A percentile compares a stretch with the other conserved stretches of the same genome.
These are phyloP conservation scores for Strobilomyces dryophilus DNA, from an alignment of 768 basidiomycete genomes.

Conservation along the genomic window DNA sequence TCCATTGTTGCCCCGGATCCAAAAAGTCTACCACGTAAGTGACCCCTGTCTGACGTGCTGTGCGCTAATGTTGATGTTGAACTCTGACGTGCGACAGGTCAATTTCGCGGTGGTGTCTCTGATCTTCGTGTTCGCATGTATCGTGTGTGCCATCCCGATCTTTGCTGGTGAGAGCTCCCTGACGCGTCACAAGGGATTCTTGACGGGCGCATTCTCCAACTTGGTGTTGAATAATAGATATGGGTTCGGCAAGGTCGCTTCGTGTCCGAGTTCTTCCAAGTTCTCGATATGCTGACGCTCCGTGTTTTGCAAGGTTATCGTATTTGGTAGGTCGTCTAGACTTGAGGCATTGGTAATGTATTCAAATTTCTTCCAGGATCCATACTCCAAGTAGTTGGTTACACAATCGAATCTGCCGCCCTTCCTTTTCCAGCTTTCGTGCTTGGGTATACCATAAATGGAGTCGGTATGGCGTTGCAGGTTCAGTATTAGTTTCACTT, in stretches of 20 bases:
- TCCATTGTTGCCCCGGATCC: constrained; percentile 8
- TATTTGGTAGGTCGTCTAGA: constrained; percentile 20
- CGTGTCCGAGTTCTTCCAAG: neutral
- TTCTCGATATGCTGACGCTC: neutral
- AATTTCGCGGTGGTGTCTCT: constrained; percentile 39
- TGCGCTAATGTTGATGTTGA: neutral
- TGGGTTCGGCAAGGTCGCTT: constrained; percentile 33
- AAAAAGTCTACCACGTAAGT: constrained; percentile 32
- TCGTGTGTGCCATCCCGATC: constrained; percentile 23
- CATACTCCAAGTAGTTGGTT: constrained; percentile 28
- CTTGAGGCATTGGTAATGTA: too few species aligned
- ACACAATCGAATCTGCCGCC: constrained; percentile 36
- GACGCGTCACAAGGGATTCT: constrained; percentile 25
- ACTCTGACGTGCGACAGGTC: constrained; percentile 22
- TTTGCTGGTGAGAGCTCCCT: neutral
- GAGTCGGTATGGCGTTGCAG: constrained; percentile 37
- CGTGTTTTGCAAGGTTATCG: constrained; percentile 18
- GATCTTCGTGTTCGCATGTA: constrained; percentile 39
- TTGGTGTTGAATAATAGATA: constrained; percentile 25
- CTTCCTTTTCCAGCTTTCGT: constrained; percentile 45
- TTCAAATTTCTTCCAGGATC: constrained; percentile 19
- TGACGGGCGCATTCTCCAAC: constrained; percentile 32
- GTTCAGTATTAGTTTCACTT: constrained; percentile 25
- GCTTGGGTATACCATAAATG: constrained; percentile 39
- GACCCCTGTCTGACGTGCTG: neutral